Base-by-base conservation (phyloP, 2,329 filamentous ascomycete genomes). In the Aspergillus persii region DNA sequence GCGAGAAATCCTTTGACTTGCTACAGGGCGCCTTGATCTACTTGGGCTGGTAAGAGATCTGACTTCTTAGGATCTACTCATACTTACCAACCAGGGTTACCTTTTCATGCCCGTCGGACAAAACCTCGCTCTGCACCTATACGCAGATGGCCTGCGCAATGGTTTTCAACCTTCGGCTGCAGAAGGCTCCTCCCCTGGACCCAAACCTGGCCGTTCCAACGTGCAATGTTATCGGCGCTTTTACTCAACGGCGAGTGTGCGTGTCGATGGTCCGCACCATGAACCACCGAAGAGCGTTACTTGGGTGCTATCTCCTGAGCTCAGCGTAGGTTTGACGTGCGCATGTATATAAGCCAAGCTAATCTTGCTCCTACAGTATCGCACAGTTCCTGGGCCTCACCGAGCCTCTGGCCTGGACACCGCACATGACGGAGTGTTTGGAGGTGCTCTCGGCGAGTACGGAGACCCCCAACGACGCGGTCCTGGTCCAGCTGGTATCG, bases 401-500 rank as follows among this genome's bases (percentile, higher is more conserved):
- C 53, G 82, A 86, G 53, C 64, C 77, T 1, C 73, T 87, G 51
- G 76, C 73, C 1, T 88, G 85, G 85, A 85, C 81, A 0, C 62
- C 79, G 0, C 79, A 85, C 54, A 80, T 88, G 75, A 83, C 85
- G 18, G 83, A 86, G 30, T 83, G 79, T 29, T 71, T 87, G 0
- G 69, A 77, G 7, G 62, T 76, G 1, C 70, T 88, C 0, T 73
- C 76, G 4, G 70, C 76, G n/a, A 72, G 77, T 1, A 75, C 74
- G 3, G 81, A 85, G 54, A 74, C 74, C 18, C 71, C 77, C 0
- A 76, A 76, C 2, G 85, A 88, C 63, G 72, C 74, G 23, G 63
- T 82, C 2, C 74, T 87, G 1, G 75, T 57, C 18, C 46, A 58
- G 18, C 50, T 60, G 18, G 53, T 60, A n/a, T 57, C 46, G 5